phyloP scores from a whole-genome alignment of 2,329 filamentous ascomycete genomes.

The Clarireedia homoeocarpa region DNA sequence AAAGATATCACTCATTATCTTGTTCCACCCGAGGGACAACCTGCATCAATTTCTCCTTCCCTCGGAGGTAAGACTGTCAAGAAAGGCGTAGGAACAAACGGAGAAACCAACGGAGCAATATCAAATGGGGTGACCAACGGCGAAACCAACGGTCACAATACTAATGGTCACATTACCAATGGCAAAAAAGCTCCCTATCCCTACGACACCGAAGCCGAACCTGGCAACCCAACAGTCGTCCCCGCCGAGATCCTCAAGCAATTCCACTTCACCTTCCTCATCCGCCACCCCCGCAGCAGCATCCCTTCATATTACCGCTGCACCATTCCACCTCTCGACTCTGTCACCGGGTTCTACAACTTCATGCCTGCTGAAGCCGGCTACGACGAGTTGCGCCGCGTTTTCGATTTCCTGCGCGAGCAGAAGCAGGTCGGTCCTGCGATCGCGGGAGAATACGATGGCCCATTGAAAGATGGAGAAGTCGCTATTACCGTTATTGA shows the following conservation, averaged over 20 bases:
- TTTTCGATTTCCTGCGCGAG: slow-evolving; percentile 77
- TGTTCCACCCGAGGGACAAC: slow-evolving; percentile 63
- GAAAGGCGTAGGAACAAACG: slow-evolving; percentile 28
- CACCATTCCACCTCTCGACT: slow-evolving; percentile 77
- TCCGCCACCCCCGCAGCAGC: slow-evolving; percentile 85
- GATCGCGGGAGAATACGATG: slow-evolving; percentile 39
- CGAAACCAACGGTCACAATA: slow-evolving; percentile 26
- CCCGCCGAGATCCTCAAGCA: slow-evolving; percentile 64
- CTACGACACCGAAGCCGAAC: slow-evolving; percentile 48
- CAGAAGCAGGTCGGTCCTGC: slow-evolving; percentile 63
- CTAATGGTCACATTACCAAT: neutral
- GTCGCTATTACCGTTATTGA: slow-evolving; percentile 79
- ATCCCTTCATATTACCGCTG: slow-evolving; percentile 94
- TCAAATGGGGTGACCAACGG: slow-evolving; percentile 20
- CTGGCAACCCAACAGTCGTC: slow-evolving; percentile 76
- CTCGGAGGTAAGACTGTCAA: slow-evolving; percentile 36
- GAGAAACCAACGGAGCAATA: slow-evolving; percentile 23
- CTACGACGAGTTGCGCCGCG: slow-evolving; percentile 75
- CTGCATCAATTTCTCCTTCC: slow-evolving; percentile 70
- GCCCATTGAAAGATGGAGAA: slow-evolving; percentile 24
- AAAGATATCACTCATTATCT: slow-evolving; percentile 97
- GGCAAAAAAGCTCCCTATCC: slow-evolving; percentile 41
- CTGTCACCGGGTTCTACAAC: slow-evolving; percentile 75
- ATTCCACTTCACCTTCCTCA: slow-evolving; percentile 94
- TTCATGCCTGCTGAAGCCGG: slow-evolving; percentile 87